These are phyloP conservation scores for Plectosphaerella plurivora DNA, from an alignment of 2,329 filamentous ascomycete species.

Conservation along the genomic window DNA sequence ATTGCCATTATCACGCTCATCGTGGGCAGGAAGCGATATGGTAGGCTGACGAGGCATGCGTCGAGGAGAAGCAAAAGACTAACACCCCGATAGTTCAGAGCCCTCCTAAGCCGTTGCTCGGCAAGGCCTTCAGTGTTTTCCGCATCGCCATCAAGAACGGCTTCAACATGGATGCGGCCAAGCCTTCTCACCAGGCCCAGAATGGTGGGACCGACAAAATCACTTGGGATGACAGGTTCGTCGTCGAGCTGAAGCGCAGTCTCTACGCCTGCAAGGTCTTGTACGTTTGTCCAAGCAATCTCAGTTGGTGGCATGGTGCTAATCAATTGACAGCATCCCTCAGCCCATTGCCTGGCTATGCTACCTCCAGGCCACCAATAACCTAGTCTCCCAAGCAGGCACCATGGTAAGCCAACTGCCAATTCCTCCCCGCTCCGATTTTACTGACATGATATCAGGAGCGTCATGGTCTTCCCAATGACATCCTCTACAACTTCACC, in stretches of 20 bases:
- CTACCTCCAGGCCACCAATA: slow-evolving; percentile 64
- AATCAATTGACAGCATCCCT: not conserved
- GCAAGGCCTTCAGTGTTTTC: slow-evolving; percentile 44
- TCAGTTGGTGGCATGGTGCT: not conserved
- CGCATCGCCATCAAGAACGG: not conserved
- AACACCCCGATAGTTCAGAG: not conserved
- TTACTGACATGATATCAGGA: too few relatives aligned
- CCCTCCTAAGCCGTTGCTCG: slow-evolving; percentile 1
- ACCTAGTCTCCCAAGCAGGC: slow-evolving; percentile 59
- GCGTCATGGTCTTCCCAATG: slow-evolving; percentile 61
- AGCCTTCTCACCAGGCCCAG: slow-evolving; percentile 59
- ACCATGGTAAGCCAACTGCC: slow-evolving; percentile 37
- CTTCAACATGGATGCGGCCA: slow-evolving; percentile 54
- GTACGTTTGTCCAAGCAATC: slow-evolving; percentile 29
- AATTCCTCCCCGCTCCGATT: too few relatives aligned
- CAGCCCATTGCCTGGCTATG: slow-evolving; percentile 63
- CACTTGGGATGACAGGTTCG: slow-evolving; percentile 65
- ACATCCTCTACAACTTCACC: slow-evolving; percentile 65
- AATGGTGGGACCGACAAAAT: slow-evolving; percentile 36
- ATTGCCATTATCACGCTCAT: slow-evolving; percentile 41
- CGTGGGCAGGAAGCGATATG: not conserved
- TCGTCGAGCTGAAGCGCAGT: slow-evolving; percentile 66
- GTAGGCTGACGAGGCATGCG: not conserved
- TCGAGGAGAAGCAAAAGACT: not conserved
- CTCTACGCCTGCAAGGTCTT: slow-evolving; percentile 69